These are phyloP conservation scores for Brassica balearica DNA, from an alignment of 441 rosid species.

Conservation along the genomic window DNA sequence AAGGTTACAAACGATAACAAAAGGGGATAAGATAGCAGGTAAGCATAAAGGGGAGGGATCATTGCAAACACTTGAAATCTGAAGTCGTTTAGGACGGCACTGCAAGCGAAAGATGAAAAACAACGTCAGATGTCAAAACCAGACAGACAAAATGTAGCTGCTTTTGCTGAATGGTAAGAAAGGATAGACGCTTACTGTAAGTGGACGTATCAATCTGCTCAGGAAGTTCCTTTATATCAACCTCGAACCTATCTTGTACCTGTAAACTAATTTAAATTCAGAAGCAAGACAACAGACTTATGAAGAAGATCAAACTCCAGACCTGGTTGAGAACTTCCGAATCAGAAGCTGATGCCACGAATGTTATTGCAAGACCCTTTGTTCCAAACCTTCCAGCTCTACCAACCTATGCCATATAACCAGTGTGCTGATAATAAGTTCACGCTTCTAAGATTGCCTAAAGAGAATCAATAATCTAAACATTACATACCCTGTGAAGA, in stretches of 20 bases:
- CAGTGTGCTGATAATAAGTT: neutral
- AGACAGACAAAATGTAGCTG: neutral
- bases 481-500: conserved; percentile 79
- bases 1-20: neutral
- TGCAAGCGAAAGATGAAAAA: neutral
- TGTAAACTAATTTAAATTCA: conserved; percentile 25
- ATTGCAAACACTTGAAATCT: neutral
- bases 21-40: neutral
- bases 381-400: conserved; percentile 99
- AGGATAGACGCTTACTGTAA: conserved; percentile 63
- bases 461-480: neutral
- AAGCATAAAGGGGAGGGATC: neutral
- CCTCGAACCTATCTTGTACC: conserved; percentile 98
- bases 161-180: neutral
- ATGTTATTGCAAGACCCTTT: conserved; percentile 96
- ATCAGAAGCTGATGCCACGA: conserved; percentile 70
- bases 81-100: conserved; percentile 31
- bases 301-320: neutral
- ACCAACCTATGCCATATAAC: conserved; percentile 64
- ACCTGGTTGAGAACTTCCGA: conserved; percentile 96
- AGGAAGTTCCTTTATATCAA: conserved; percentile 96
- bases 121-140: neutral
- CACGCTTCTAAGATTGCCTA: neutral
- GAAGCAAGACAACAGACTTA: neutral
- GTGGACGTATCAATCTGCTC: conserved; percentile 97